Percentiles rank a stretch among this genome's conserved stretches.
phyloP scores from a whole-genome alignment of 306 rosid genomes.

The Quercus mongolica region DNA sequence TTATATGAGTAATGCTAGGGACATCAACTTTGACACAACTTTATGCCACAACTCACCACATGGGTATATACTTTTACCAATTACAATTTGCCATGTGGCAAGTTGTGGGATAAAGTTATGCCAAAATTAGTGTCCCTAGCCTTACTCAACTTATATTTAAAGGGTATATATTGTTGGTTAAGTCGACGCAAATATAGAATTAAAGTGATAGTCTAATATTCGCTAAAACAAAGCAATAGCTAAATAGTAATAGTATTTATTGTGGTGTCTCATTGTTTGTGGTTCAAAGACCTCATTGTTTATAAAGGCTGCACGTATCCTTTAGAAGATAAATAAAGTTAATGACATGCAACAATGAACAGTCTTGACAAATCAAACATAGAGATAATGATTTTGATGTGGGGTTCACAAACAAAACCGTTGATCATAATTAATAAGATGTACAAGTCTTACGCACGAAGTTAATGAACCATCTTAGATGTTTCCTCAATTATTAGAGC shows the following conservation, averaged over 20 bases:
- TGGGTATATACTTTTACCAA: rapidly evolving
- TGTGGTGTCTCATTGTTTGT: too few relatives aligned
- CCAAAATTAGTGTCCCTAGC: rapidly evolving
- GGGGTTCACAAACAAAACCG: background rate
- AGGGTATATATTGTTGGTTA: too few relatives aligned
- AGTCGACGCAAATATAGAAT: too few relatives aligned
- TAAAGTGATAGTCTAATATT: too few relatives aligned
- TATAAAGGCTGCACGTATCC: too few relatives aligned
- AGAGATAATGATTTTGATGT: background rate
- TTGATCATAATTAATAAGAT: background rate
- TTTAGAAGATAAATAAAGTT: background rate
- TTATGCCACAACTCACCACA: too few relatives aligned
- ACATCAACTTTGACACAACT: rapidly evolving
- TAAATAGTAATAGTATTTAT: too few relatives aligned
- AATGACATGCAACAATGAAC: background rate
- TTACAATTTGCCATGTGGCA: too few relatives aligned
- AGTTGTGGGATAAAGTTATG: rapidly evolving
- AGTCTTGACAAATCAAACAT: background rate
- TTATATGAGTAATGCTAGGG: too few relatives aligned
- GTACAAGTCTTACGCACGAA: background rate
- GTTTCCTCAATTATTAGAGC: background rate
- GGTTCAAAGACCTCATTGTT: too few relatives aligned
- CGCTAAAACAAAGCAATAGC: too few relatives aligned
- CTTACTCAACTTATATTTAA: too few relatives aligned
- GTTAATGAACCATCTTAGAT: background rate